phyloP scores from a whole-genome alignment of 352 stramenopile species.

The Globisporangium echinulatum region DNA sequence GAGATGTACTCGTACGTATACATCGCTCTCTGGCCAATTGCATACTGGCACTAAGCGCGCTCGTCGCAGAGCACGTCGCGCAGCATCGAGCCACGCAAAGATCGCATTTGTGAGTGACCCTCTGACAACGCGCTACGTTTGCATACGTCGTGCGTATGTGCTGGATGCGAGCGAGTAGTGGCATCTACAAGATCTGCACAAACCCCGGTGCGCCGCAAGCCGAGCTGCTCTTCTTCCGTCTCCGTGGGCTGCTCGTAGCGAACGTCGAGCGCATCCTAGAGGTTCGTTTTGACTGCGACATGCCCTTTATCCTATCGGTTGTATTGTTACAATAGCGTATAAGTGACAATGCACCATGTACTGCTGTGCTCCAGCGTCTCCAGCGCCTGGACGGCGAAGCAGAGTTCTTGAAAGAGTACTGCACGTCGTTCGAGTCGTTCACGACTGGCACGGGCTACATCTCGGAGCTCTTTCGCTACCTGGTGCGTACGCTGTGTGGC shows the following conservation, averaged over 20 bases:
- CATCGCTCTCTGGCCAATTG: not conserved
- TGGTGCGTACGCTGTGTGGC: conserved; percentile 20
- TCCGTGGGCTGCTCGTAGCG: conserved; percentile 58
- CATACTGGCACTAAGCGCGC: not conserved
- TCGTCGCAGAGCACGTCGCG: too few relatives aligned
- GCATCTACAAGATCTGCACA: conserved; percentile 87
- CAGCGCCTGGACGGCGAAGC: conserved; percentile 49
- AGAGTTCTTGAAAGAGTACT: conserved; percentile 68
- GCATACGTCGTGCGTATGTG: not conserved
- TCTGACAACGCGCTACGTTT: not conserved
- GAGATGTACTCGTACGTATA: conserved; percentile 83
- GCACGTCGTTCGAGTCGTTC: conserved; percentile 61
- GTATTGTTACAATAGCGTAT: too few relatives aligned
- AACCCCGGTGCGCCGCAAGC: conserved; percentile 73
- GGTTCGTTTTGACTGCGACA: conserved; percentile 13
- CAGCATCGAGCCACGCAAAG: too few relatives aligned
- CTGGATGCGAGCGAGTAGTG: conserved; percentile 17
- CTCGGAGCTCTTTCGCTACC: conserved; percentile 77
- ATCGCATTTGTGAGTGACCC: not conserved
- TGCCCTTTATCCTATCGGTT: too few relatives aligned
- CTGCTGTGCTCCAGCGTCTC: conserved; percentile 26
- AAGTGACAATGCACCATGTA: too few relatives aligned
- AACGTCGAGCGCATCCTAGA: conserved; percentile 62
- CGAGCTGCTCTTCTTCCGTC: conserved; percentile 77
- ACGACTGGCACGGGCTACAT: conserved; percentile 72